A percentile compares a stretch with the other conserved stretches of the same genome.
Evolutionary conservation across 176 grass and related monocot species (phyloP).

Genomic region (Phoenix roebelenii): DNA sequence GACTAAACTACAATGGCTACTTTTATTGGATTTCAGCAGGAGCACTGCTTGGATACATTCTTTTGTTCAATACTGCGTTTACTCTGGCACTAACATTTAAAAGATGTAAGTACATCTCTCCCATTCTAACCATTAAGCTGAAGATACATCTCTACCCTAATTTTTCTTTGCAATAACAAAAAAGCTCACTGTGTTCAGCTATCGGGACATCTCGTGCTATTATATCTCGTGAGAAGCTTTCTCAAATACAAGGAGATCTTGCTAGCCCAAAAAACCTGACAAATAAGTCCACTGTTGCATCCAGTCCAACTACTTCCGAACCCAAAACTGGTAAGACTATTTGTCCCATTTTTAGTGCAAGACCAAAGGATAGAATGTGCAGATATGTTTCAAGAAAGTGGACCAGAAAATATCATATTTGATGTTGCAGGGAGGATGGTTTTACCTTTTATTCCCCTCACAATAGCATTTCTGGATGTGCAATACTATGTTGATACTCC

Average conservation of each 20-base stretch:
- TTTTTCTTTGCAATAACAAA: too few species aligned
- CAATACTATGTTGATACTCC: slow-evolving; percentile 74
- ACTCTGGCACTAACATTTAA: slow-evolving; percentile 48
- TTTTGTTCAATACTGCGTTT: slow-evolving; percentile 62
- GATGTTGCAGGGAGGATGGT: slow-evolving; percentile 51
- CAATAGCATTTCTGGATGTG: slow-evolving; percentile 58
- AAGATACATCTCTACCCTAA: background rate
- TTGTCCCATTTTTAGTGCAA: background rate
- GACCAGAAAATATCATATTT: background rate
- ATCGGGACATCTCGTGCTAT: slow-evolving; percentile 36
- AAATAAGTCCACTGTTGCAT: slow-evolving; percentile 12
- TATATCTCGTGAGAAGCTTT: slow-evolving; percentile 41
- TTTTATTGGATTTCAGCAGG: slow-evolving; percentile 77
- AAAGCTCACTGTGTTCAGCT: slow-evolving; percentile 11
- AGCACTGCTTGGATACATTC: slow-evolving; percentile 47
- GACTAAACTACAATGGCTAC: slow-evolving; percentile 48
- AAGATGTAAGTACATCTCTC: slow-evolving; percentile 27
- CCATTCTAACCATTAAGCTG: background rate
- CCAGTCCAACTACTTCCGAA: slow-evolving; percentile 1
- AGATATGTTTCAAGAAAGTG: background rate
- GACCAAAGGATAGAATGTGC: background rate
- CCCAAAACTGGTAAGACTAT: slow-evolving; percentile 2
- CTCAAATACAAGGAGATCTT: slow-evolving; percentile 12
- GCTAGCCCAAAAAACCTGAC: background rate
- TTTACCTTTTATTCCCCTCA: slow-evolving; percentile 69